Evolutionary conservation across 768 basidiomycete species (phyloP), one percentile per base, ranked within the genome.

Genomic region (Leccinum subgranulosum): DNA sequence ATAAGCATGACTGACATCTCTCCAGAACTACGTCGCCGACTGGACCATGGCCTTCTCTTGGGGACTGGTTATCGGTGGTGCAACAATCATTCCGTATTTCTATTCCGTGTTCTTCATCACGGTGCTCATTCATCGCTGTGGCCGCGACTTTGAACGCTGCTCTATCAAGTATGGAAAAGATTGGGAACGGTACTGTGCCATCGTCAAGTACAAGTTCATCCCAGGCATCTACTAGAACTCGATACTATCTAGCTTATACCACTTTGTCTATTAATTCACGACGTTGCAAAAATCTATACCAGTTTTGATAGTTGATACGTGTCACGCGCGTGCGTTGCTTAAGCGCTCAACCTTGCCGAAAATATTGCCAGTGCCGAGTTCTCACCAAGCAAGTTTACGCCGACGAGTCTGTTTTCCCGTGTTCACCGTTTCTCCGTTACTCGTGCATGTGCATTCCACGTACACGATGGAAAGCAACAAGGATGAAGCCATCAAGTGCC

Each of bases 41-140:
- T 94, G 91, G 90, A 75, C 77, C 25, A 91, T 91, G 85, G 84
- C 87, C 65, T 80, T 93, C 61, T 87, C 83, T 49, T 94, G 92
- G 92, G 92, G 92, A 54, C 85, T 85, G 49, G 75, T 87, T 69
- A 83, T 91, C 50, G 90, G 92, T 25, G 76, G 82, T 4, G 81
- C 86, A 15, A 86, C 87, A 29, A 81, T 88, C 50, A 96, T 98
- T 69, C 94, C 94, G 1, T 95, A 95, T 77, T 99, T 92, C 76
- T 98, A 98, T 75, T 93, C 93, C 12, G 79, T 94, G 51, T 99
- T 98, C 82, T 98, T 98, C 80, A 87, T 96, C 67, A 82, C 82
- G 47, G 95, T 98, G 21, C 84, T 99, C 54, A 79, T 93, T 41
- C 97, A 98, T 68, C 85, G 97, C 34, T 91, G 88, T 65, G 83